phyloP scores from a whole-genome alignment of 2,329 filamentous ascomycete species.

The Orbilia brochopaga region DNA sequence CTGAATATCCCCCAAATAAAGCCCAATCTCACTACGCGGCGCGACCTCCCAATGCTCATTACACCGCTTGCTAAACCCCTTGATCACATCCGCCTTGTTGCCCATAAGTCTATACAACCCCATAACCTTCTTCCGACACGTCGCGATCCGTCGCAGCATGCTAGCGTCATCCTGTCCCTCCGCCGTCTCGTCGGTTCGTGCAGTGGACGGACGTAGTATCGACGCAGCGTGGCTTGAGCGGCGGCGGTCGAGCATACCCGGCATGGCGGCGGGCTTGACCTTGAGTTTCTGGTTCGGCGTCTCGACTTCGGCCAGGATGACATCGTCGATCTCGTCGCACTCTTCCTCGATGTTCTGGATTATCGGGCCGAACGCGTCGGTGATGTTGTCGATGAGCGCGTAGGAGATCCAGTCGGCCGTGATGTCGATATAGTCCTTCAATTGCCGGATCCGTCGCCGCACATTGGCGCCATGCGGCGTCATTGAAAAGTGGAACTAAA shows the following conservation, averaged over 20 bases:
- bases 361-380: slow-evolving; percentile 89
- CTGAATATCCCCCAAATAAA: slow-evolving; percentile 97
- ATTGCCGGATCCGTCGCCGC: slow-evolving; percentile 83
- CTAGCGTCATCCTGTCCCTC: slow-evolving; percentile 76
- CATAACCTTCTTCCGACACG: slow-evolving; percentile 92
- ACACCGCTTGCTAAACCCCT: slow-evolving; percentile 96
- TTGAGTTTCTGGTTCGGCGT: neutral
- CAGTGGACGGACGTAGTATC: slow-evolving; percentile 19
- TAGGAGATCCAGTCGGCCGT: slow-evolving; percentile 99
- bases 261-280: neutral
- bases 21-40: slow-evolving; percentile 91
- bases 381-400: slow-evolving; percentile 93
- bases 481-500: slow-evolving; percentile 79
- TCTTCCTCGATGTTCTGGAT: slow-evolving; percentile 86
- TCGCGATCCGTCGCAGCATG: slow-evolving; percentile 86
- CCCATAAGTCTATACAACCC: slow-evolving; percentile 88
- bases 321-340: slow-evolving; percentile 91
- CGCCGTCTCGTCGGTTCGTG: slow-evolving; percentile 21
- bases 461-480: slow-evolving; percentile 89
- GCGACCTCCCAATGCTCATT: slow-evolving; percentile 97
- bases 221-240: neutral
- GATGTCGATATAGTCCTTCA: slow-evolving; percentile 92
- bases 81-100: slow-evolving; percentile 97
- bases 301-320: slow-evolving; percentile 79
- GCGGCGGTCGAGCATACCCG: slow-evolving; percentile 7